phyloP scores from a whole-genome alignment of 148 eudicot genomes.

The Cornus kousa region DNA sequence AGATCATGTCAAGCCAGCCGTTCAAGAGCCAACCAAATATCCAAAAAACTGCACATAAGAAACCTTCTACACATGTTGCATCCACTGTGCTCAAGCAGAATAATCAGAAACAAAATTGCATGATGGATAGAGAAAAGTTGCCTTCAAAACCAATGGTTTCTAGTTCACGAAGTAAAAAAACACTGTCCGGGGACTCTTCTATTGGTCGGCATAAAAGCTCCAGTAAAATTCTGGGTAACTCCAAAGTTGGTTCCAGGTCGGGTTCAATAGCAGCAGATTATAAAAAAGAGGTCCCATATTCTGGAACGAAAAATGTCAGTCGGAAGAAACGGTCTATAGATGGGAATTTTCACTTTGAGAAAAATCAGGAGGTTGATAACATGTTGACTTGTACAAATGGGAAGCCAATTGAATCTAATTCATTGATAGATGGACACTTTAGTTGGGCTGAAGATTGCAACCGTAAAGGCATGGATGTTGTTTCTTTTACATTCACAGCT shows the following conservation, averaged over 20 bases:
- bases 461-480: constrained; percentile 71
- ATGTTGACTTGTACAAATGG: constrained; percentile 35
- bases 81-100: constrained; percentile 64
- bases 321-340: constrained; percentile 73
- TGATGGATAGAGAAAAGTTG: constrained; percentile 42
- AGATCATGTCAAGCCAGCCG: constrained; percentile 30
- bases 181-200: constrained; percentile 37
- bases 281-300: constrained; percentile 42
- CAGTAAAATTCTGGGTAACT: constrained; percentile 32
- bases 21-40: constrained; percentile 47
- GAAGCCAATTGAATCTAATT: constrained; percentile 30
- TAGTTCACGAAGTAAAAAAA: constrained; percentile 44
- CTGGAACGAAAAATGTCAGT: constrained; percentile 43
- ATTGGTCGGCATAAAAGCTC: constrained; percentile 30
- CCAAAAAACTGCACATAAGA: constrained; percentile 46
- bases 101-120: constrained; percentile 85
- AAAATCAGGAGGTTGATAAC: constrained; percentile 24
- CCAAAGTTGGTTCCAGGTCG: constrained; percentile 51
- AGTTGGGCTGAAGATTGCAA: constrained; percentile 54
- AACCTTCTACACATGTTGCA: constrained; percentile 32
- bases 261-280: constrained; percentile 46
- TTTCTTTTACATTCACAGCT: constrained; percentile 91
- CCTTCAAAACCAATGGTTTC: constrained; percentile 44
- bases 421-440: constrained; percentile 34
- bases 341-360: constrained; percentile 38